Conservation (phyloP, 78 protist species). For the Chrysochromulina tobinii region DNA sequence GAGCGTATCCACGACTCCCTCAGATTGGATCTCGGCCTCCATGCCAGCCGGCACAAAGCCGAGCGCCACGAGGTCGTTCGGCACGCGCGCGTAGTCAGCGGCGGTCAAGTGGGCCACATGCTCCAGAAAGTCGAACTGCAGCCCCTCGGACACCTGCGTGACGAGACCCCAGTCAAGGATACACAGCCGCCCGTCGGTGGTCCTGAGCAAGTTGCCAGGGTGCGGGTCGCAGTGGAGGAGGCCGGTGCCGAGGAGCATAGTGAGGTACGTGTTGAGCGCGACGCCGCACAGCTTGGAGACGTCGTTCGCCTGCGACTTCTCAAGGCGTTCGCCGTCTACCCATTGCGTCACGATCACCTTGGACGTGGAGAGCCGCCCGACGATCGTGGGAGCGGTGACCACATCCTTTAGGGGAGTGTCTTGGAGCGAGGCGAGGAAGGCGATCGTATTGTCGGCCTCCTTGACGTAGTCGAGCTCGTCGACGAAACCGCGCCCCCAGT, state of each 20-base stretch:
- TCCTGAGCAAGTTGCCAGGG: conserved; percentile 44
- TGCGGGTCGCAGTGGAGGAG: conserved; percentile 43
- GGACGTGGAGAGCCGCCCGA: background rate
- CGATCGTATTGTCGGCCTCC: background rate
- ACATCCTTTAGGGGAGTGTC: background rate
- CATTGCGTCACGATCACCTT: conserved; percentile 19
- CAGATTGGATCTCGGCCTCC: background rate
- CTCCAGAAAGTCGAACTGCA: background rate
- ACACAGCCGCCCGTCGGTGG: conserved; percentile 27
- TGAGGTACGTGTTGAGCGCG: conserved; percentile 34
- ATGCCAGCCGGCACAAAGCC: conserved; percentile 24
- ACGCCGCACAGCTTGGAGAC: conserved; percentile 5
- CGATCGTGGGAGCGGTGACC: background rate
- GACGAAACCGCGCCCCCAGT: conserved; percentile 35
- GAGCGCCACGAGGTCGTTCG: background rate
- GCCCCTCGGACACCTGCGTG: background rate
- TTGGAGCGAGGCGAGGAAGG: background rate
- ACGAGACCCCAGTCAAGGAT: conserved; percentile 47
- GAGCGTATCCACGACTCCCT: background rate
- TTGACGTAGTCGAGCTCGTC: conserved; percentile 31
- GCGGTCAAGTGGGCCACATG: background rate
- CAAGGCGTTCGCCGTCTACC: conserved; percentile 13
- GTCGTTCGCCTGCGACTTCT: background rate
- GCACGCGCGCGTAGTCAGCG: background rate
- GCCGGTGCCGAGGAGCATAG: conserved; percentile 37